Conservation (phyloP, 2,329 filamentous ascomycete species). For the Leptographium wingfieldii region DNA sequence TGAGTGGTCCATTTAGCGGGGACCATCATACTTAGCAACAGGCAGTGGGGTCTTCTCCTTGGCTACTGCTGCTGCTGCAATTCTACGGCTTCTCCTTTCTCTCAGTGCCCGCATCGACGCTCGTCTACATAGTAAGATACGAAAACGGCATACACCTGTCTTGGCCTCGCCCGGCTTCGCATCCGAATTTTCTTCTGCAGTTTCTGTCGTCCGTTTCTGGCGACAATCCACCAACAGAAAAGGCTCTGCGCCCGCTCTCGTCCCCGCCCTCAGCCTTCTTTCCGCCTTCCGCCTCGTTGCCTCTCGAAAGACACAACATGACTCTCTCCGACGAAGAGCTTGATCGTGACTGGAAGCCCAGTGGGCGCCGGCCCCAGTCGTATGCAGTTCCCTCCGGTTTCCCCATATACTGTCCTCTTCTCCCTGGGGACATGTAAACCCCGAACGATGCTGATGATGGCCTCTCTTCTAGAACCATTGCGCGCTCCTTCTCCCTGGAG, state of each 20-base stretch:
- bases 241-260: neutral
- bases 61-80: neutral
- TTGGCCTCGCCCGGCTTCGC: neutral
- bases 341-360: constrained; percentile 71
- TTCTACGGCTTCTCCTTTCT: neutral
- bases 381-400: constrained; percentile 31
- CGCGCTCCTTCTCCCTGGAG: constrained; percentile 73
- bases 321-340: constrained; percentile 51
- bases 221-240: neutral
- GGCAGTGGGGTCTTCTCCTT: neutral
- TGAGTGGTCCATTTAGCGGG: neutral
- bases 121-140: neutral
- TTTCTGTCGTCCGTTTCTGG: neutral
- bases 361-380: constrained; percentile 68
- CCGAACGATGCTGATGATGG: neutral
- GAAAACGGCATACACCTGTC: neutral
- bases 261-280: neutral
- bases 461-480: constrained; percentile 56
- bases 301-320: neutral
- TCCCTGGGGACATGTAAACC: neutral
- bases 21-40: neutral
- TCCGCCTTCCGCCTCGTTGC: neutral
- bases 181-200: neutral
- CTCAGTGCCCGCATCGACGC: neutral
- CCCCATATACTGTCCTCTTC: neutral